Percentiles rank a stretch among this genome's conserved stretches.
Evolutionary conservation across 106 monocot species (phyloP).

Genomic region (Apostasia shenzhenica): DNA sequence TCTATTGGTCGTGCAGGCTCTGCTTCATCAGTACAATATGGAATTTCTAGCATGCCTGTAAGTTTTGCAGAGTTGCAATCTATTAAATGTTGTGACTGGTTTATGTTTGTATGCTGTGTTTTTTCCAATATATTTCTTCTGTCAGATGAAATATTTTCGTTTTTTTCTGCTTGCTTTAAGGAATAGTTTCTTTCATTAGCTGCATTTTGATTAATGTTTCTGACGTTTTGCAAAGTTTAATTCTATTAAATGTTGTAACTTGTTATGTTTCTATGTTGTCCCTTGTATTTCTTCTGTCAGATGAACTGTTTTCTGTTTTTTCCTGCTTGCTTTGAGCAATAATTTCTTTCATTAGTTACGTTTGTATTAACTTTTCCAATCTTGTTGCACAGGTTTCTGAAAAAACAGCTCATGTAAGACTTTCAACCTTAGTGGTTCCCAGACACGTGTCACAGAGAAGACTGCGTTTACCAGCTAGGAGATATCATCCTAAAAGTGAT

Average conservation of each 20-base stretch:
- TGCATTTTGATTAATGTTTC: conserved; percentile 2
- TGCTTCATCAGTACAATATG: conserved; percentile 85
- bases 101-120: neutral
- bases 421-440: conserved; percentile 63
- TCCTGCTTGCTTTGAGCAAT: neutral
- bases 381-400: conserved; percentile 53
- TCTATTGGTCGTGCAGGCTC: conserved; percentile 71
- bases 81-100: neutral
- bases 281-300: neutral
- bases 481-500: conserved; percentile 73
- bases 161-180: neutral
- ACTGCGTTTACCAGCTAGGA: conserved; percentile 62
- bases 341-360: neutral
- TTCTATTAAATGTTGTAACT: neutral
- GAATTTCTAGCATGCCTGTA: conserved; percentile 97
- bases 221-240: conserved; percentile 33
- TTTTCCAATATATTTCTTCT: neutral
- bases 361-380: conserved; percentile 4
- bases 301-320: no score
- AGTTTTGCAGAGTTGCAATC: conserved; percentile 16
- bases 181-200: neutral
- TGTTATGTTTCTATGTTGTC: neutral
- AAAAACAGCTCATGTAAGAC: conserved; percentile 54
- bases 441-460: conserved; percentile 88
- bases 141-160: no score